Evolutionary conservation across 257 asterid species (phyloP).

Genomic region (Solanum verrucosum): DNA sequence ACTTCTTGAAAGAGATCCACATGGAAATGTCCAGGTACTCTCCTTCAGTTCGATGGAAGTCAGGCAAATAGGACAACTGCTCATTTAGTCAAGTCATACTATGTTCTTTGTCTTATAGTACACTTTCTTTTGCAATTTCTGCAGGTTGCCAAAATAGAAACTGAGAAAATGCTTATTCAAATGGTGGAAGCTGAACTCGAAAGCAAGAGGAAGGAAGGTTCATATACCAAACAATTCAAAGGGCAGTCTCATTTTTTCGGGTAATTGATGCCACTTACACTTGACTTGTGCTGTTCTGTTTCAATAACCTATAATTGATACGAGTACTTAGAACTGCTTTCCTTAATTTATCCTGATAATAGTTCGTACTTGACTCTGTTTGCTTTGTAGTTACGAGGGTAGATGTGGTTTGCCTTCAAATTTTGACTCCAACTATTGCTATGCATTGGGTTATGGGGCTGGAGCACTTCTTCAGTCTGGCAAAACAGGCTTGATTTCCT

Average conservation of each 20-base stretch:
- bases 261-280: slow-evolving; percentile 18
- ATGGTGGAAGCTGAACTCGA: slow-evolving; percentile 97
- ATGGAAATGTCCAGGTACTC: slow-evolving; percentile 91
- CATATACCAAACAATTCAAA: slow-evolving; percentile 53
- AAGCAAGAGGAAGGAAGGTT: slow-evolving; percentile 46
- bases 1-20: slow-evolving; percentile 99
- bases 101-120: neutral
- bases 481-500: slow-evolving; percentile 77
- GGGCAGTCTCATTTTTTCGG: slow-evolving; percentile 98
- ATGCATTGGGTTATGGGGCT: slow-evolving; percentile 74
- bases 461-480: slow-evolving; percentile 77
- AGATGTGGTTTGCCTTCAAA: slow-evolving; percentile 96
- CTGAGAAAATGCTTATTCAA: slow-evolving; percentile 95
- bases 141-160: slow-evolving; percentile 94
- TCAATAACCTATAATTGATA: neutral
- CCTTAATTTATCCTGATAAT: neutral
- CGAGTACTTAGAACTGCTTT: neutral
- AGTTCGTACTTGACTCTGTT: neutral
- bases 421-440: slow-evolving; percentile 85
- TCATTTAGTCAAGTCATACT: neutral
- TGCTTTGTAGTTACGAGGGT: slow-evolving; percentile 63
- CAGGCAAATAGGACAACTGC: neutral
- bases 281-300: neutral
- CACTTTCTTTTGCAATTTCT: slow-evolving; percentile 2
- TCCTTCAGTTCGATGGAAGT: neutral